These are phyloP conservation scores for Hypomontagnella monticulosa DNA, from an alignment of 495 filamentous ascomycete species.

Conservation along the genomic window DNA sequence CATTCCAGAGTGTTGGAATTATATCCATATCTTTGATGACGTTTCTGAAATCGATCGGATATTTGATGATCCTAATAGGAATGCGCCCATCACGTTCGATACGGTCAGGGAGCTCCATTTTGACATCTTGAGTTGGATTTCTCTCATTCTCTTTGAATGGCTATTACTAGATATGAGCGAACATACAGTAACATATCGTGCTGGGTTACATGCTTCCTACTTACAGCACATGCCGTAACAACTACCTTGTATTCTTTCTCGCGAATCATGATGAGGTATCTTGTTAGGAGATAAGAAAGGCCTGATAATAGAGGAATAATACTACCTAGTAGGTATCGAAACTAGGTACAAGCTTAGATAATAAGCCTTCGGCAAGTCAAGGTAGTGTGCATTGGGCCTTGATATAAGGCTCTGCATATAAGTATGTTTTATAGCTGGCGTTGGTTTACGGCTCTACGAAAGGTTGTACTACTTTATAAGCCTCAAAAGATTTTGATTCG, in stretches of 20 bases:
- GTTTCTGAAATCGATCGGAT: conserved; percentile 16
- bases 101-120: conserved; percentile 1
- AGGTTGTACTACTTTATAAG: too few relatives aligned
- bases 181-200: background rate
- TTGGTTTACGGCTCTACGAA: too few relatives aligned
- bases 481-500: too few relatives aligned
- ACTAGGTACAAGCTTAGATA: too few relatives aligned
- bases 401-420: too few relatives aligned
- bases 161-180: background rate
- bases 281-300: too few relatives aligned
- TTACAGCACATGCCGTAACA: conserved; percentile 23
- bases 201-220: background rate
- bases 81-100: conserved; percentile 14
- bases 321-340: too few relatives aligned
- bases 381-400: too few relatives aligned
- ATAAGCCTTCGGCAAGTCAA: too few relatives aligned
- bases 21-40: conserved; percentile 15
- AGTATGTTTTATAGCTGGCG: too few relatives aligned
- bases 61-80: conserved; percentile 20
- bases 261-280: conserved; percentile 5
- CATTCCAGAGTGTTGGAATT: conserved; percentile 17
- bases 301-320: too few relatives aligned
- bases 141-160: conserved; percentile 19
- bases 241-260: conserved; percentile 19
- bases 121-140: conserved; percentile 20